Percentiles rank a stretch among this genome's conserved stretches.
These are phyloP conservation scores for Gonapodya sp. DNA, from an alignment of 192 early-diverging fungal genomes.

Conservation along the genomic window DNA sequence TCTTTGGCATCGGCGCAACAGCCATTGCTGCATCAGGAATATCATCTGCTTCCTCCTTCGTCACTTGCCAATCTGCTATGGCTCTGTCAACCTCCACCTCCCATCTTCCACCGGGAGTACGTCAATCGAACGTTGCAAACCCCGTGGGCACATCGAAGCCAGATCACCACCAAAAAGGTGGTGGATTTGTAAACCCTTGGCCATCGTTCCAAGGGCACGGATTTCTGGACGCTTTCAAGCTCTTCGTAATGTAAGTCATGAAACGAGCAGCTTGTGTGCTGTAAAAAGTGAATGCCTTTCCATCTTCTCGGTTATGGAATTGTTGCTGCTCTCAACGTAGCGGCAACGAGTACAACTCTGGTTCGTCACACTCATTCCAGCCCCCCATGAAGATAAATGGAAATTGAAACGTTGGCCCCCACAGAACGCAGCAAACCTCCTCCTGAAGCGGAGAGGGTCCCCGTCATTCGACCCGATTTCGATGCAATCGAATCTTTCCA, in stretches of 20 bases:
- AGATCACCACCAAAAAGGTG: constrained; percentile 34
- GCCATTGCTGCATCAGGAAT: background rate
- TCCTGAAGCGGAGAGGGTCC: constrained; percentile 13
- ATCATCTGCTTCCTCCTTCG: background rate
- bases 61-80: background rate
- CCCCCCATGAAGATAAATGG: too few species aligned
- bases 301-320: too few species aligned
- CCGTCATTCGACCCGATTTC: constrained; percentile 24
- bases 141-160: background rate
- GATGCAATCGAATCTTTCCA: constrained; percentile 15
- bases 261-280: background rate
- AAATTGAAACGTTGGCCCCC: too few species aligned
- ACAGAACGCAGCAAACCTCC: constrained; percentile 14
- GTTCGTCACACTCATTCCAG: too few species aligned
- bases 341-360: background rate
- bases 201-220: constrained; percentile 30
- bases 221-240: constrained; percentile 11
- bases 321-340: background rate
- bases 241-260: background rate
- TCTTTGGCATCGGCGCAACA: background rate
- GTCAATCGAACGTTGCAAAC: background rate
- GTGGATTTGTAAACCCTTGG: constrained; percentile 65
- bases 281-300: too few species aligned
- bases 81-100: background rate
- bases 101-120: background rate